Evolutionary conservation across 2,329 filamentous ascomycete genomes (phyloP), one percentile per base, ranked within the genome.

Genomic region (Epichloe gansuensis): DNA sequence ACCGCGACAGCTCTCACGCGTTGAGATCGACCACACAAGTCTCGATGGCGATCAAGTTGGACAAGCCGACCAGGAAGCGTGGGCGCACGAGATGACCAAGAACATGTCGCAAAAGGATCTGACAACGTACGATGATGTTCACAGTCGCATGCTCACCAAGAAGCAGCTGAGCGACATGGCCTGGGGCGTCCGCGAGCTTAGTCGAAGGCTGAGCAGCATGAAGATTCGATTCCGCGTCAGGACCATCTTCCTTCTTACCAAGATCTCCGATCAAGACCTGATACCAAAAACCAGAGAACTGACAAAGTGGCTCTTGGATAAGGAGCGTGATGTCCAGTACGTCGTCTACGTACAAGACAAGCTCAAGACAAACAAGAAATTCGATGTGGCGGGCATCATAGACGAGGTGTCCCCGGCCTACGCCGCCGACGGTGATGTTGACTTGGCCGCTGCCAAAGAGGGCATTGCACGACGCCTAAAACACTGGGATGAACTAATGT

Each of bases 81-180:
- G 79, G 80, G 73, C 72, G 44, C 67, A 67, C 8, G 67, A 72
- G 52, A 74, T 80, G 61, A 67, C 66, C 48, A 73, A 69, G 57
- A 66, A 65, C 60, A 65, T 65, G 52, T 71, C 72, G 2, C 69
- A 72, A 51, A 55, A 69, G 41, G 70, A 76, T 54, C 63, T 73
- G 11, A 56, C 62, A 7, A 55, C 64, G 43, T 56, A 67, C 54
- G 64, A 67, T 28, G 64, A 68, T 8, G 60, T 77, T 43, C 76
- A 80, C 61, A 82, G 77, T 54, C 80, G 91, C n/a, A 79, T 96
- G 48, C 75, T 97, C 59, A 96, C 91, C 1, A 97, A 97, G 73
- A 90, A 88, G 67, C 89, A 98, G 68, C 76, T 98, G 43, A 90
- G 86, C 13, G 93, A 97, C 62, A 97, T 98, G 91, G 91, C 91